These are phyloP conservation scores for Podila epigama DNA, from an alignment of 192 early-diverging fungal species.

Conservation along the genomic window DNA sequence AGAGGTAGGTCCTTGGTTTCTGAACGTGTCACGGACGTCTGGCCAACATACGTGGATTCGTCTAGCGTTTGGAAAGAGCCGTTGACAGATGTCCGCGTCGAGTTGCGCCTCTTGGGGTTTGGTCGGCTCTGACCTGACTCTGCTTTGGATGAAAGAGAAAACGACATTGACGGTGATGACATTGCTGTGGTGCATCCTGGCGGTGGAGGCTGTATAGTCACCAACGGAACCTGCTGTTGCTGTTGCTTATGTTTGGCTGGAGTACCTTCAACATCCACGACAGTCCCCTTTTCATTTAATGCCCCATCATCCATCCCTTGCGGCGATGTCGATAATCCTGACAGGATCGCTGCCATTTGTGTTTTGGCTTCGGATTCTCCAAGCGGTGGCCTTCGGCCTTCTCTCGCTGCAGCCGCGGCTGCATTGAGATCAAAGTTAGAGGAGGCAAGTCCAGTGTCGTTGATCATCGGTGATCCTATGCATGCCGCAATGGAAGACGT, in stretches of 20 bases:
- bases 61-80: slow-evolving; percentile 13
- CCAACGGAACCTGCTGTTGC: background rate
- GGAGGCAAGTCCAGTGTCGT: background rate
- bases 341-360: too few species aligned
- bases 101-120: background rate
- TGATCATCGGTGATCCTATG: background rate
- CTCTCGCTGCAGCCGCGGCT: slow-evolving; percentile 18
- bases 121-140: background rate
- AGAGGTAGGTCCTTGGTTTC: slow-evolving; percentile 38
- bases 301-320: too few species aligned
- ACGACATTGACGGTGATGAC: background rate
- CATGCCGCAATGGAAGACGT: too few species aligned
- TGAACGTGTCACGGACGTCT: slow-evolving; percentile 21
- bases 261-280: too few species aligned
- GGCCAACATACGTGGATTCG: slow-evolving; percentile 33
- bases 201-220: background rate
- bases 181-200: too few species aligned
- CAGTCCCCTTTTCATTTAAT: too few species aligned
- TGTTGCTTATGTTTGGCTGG: too few species aligned
- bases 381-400: background rate
- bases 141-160: background rate
- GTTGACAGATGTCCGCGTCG: background rate
- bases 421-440: slow-evolving; percentile 33
- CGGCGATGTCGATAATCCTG: too few species aligned
- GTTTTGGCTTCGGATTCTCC: too few species aligned